Base-by-base conservation (phyloP, 768 basidiomycete species). In the Coprinopsis cinerea region DNA sequence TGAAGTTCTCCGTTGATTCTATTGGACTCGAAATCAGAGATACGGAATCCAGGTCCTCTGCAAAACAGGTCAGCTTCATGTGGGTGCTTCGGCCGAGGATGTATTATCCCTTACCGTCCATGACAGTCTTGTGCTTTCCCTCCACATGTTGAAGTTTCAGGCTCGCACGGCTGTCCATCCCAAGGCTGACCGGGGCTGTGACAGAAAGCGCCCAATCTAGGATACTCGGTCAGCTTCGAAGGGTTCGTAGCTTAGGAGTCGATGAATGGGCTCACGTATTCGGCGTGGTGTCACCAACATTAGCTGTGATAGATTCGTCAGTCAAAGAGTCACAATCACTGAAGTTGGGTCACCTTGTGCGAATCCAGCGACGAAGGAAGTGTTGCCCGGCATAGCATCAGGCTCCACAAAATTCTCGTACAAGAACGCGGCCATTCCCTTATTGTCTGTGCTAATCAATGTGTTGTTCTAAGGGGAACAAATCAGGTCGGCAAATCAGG, bases 401-500 rank as follows among this genome's bases (percentile, higher is more conserved):
- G 87, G 86, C 58, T 88, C 85, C 0, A 79, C 72, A 47, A 70
- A 75, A 17, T 83, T 67, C 73, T 90, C 88, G 53, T 87, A 91
- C 15, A 89, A 61, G 62, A 78, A 83, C 6, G 86, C 86, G 2
- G 88, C 86, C 85, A 90, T 88, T 34, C 88, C 88, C 62, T 91
- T 90, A 69, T 90, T 90, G 64, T 90, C 88, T 2, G 75, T 66
- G 62, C 85, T 88, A 25, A 90, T 76, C n/a, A 89, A 68, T 0
- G 87, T 88, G 54, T 88, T 90, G 60, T 90, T 91, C 85, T 88
- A 54, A 23, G 36, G 47, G 53, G 20, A 27, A 4, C 18, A 44
- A 26, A 37, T 55, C 24, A 52, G 46, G 9, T 18, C 6, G 25
- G 40, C 42, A 27, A 15, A 45, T 34, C 35, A 48, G 11, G 10